Evolutionary conservation across 257 asterid genomes (phyloP), one percentile per base, ranked within the genome.

Genomic region (Lycium barbarum): DNA sequence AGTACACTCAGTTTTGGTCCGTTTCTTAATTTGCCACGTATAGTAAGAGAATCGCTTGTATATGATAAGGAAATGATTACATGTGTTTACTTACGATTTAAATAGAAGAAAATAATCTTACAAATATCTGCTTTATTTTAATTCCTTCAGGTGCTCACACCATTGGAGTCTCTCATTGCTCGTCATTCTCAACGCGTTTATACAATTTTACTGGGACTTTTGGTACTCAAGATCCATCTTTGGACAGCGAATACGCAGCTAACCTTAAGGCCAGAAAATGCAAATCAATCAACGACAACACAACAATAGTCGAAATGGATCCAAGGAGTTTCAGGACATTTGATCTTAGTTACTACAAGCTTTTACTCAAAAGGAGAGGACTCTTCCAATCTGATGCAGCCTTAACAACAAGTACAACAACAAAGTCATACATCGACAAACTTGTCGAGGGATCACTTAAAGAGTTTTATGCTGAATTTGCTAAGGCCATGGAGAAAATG

Each of bases 401-500:
- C 0, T 59, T 93, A 59, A 12, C 86, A 10, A 91, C 92, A 1
- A 90, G 85, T 33, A 84, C 95, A 0, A 84, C 86, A 38, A 90
- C 97, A 0, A 79, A 72, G 54, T 84, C 91, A 53, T 70, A 82
- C 45, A 85, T 94, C 55, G 83, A 83, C 12, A 89, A 88, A 85
- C 63, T 88, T 79, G 85, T 84, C n/a, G 74, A 83, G 0, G 97
- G 92, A 58, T 83, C 90, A 4, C 59, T 85, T 4, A 11, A 66
- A 12, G 88, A 82, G 53, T 94, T 94, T 86, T 91, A 18, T 8
- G 22, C 76, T 10, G 92, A 91, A 80, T 94, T 94, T 68, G 93
- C 93, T 0, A 17, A 73, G 11, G 89, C 98, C 0, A 92, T 94
- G 98, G 97, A 90, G 88, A 94, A 94, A 85, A 90, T 93, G 97